Percentiles rank a stretch among this genome's conserved stretches.
Conservation (phyloP, 148 eudicot species). For the Camellia granthamiana region DNA sequence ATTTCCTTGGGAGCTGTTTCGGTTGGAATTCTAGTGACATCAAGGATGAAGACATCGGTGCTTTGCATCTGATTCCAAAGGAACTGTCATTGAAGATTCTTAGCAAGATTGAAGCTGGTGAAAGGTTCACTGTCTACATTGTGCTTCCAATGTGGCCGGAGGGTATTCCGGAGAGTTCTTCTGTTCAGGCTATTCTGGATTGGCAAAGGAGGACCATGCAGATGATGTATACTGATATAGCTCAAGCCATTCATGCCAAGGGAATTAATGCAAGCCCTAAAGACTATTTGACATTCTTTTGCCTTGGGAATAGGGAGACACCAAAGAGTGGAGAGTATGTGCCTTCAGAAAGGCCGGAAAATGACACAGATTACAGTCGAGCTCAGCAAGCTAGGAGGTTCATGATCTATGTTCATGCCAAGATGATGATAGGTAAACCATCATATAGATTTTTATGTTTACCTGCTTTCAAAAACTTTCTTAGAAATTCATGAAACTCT, state of each 20-base stretch:
- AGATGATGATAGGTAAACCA: constrained; percentile 55
- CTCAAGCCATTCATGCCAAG: constrained; percentile 39
- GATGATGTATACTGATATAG: constrained; percentile 54
- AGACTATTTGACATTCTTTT: constrained; percentile 50
- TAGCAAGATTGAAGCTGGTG: constrained; percentile 52
- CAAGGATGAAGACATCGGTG: constrained; percentile 32
- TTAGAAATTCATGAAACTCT: too few species aligned
- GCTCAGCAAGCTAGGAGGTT: constrained; percentile 45
- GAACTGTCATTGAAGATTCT: constrained; percentile 21
- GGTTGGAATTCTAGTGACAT: constrained; percentile 36
- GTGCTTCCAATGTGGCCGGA: constrained; percentile 68
- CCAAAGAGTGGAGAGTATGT: constrained; percentile 37
- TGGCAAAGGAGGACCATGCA: constrained; percentile 62
- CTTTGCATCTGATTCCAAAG: constrained; percentile 45
- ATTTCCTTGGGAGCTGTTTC: constrained; percentile 52
- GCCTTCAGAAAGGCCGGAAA: constrained; percentile 37
- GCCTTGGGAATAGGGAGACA: constrained; percentile 47
- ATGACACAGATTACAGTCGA: constrained; percentile 29
- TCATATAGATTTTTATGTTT: neutral
- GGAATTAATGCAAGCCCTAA: constrained; percentile 37
- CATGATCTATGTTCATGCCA: constrained; percentile 36
- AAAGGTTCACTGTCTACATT: constrained; percentile 39
- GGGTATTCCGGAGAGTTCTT: constrained; percentile 39
- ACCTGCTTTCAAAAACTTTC: too few species aligned
- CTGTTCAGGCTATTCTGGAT: constrained; percentile 51